Percentiles rank a stretch among this genome's conserved stretches.
phyloP scores from a whole-genome alignment of 306 rosid species.

The Cicer judaicum region DNA sequence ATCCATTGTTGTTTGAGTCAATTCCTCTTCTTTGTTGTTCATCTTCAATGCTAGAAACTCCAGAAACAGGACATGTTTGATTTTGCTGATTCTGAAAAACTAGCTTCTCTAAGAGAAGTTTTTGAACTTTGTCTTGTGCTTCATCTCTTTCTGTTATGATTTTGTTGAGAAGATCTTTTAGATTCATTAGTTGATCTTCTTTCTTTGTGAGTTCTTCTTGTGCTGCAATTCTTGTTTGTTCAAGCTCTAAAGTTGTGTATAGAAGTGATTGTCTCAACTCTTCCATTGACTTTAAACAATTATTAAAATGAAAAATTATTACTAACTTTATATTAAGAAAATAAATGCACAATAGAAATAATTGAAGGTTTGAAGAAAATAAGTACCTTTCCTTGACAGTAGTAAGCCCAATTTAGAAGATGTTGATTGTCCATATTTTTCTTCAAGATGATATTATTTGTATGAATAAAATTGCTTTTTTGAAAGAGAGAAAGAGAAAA shows the following conservation, averaged over 20 bases:
- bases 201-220: constrained; percentile 86
- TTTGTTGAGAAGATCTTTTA: constrained; percentile 70
- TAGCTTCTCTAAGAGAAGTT: constrained; percentile 65
- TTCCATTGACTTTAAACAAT: constrained; percentile 57
- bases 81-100: constrained; percentile 56
- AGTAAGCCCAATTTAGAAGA: constrained; percentile 64
- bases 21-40: constrained; percentile 81
- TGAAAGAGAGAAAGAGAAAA: constrained; percentile 9
- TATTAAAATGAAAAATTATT: no score
- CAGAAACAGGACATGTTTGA: constrained; percentile 71
- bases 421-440: constrained; percentile 72
- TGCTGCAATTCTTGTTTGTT: constrained; percentile 69
- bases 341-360: background rate
- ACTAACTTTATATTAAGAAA: no score
- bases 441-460: constrained; percentile 6
- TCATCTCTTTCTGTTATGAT: constrained; percentile 84
- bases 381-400: constrained; percentile 76
- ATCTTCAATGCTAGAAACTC: constrained; percentile 93
- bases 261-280: constrained; percentile 74
- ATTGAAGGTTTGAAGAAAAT: background rate
- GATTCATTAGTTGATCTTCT: constrained; percentile 71
- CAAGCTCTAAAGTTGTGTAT: constrained; percentile 76
- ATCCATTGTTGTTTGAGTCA: constrained; percentile 77
- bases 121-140: constrained; percentile 72
- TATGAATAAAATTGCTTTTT: constrained; percentile 20